Evolutionary conservation across 805 yeast genomes (phyloP), one percentile per base, ranked within the genome.

Genomic region (Starmerella sp.): DNA sequence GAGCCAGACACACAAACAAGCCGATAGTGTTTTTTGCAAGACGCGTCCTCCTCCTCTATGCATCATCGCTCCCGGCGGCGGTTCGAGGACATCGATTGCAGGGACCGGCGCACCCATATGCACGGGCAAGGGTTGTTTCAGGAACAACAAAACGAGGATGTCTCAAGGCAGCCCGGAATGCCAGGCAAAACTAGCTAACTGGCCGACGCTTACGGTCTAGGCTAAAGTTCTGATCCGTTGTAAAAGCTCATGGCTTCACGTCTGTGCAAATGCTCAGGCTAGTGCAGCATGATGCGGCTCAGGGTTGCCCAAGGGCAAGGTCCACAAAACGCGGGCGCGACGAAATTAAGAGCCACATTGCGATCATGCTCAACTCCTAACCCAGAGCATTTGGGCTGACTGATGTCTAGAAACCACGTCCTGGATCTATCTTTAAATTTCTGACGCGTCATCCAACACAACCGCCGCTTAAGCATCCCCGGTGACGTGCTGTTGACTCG

Each of bases 351-450:
- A 42, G 45, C 32, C 45, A 42, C 45, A 28, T n/a, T 14, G 14
- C 35, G 31, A 44, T 44, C 35, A 8, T 28, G 29, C 48, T 44
- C 48, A 30, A 2, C 6, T 44, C 48, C 48, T 44, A 44, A 13
- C 48, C 48, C 48, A 44, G 28, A n/a, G 6, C 13, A 14, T 5
- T 9, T 31, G 13, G 28, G 48, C 48, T 44, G 48, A 44, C 48
- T 44, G 48, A 44, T 44, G 36, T 1, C 36, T 42, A 28, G 29
- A 14, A 15, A 14, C 13, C 29, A 29, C 15, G 45, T 29, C 45
- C 32, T 42, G 4, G 36, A n/a, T 44, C 48, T 44, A 44, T 44
- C 48, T 44, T 44, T 44, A 44, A 44, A 44, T 44, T 44, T 44
- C n/a, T 44, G 48, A 44, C 48, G 48, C 48, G 43, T 39, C 43